Percentiles rank a stretch among this genome's conserved stretches.
These are phyloP conservation scores for Aspergillus chevalieri DNA, from an alignment of 2,329 filamentous ascomycete species.

Conservation along the genomic window DNA sequence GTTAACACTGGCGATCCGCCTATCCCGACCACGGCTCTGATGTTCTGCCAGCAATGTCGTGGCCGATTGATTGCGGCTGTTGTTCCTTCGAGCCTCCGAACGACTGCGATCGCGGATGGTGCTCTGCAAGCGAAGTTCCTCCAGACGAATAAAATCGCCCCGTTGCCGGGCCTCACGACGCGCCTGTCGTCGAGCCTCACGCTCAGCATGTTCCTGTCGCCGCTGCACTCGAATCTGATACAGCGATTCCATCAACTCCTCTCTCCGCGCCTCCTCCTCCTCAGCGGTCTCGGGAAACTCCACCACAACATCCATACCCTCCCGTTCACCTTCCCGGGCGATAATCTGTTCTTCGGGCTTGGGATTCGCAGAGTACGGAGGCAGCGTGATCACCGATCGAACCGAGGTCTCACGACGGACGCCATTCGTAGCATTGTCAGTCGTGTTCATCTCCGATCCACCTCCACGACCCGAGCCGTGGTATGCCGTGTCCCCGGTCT, in stretches of 20 bases:
- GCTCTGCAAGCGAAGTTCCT: conserved; percentile 53
- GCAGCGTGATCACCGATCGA: conserved; percentile 89
- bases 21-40: conserved; percentile 38
- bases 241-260: conserved; percentile 86
- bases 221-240: conserved; percentile 82
- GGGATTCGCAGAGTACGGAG: conserved; percentile 70
- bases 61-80: conserved; percentile 27
- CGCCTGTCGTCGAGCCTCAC: conserved; percentile 66
- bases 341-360: conserved; percentile 74
- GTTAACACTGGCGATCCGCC: conserved; percentile 42
- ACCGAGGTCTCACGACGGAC: conserved; percentile 81
- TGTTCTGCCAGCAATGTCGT: conserved; percentile 39
- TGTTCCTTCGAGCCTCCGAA: conserved; percentile 25
- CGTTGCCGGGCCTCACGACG: conserved; percentile 66
- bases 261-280: conserved; percentile 69
- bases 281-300: conserved; percentile 76
- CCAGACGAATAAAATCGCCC: conserved; percentile 64
- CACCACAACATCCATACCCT: conserved; percentile 82
- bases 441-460: conserved; percentile 24
- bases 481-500: conserved; percentile 18
- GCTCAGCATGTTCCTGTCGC: conserved; percentile 66
- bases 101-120: conserved; percentile 44
- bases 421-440: conserved; percentile 21
- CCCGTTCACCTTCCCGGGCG: conserved; percentile 83
- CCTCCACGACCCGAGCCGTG: conserved; percentile 17